Percentiles rank a stretch among this genome's conserved stretches.
Evolutionary conservation across 257 asterid genomes (phyloP).

Genomic region (Capsicum baccatum): DNA sequence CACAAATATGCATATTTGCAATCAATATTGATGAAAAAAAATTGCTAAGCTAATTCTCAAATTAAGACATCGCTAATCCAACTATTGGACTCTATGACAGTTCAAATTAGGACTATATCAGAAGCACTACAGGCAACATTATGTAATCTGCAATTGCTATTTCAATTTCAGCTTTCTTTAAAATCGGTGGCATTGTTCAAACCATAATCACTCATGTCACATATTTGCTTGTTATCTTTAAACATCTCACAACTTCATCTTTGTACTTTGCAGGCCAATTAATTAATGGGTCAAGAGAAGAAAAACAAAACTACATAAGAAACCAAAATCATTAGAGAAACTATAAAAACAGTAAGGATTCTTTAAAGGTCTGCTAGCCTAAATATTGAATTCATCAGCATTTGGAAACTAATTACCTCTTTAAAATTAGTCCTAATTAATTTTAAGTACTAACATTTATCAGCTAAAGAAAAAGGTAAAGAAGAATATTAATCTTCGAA

Average conservation of each 20-base stretch:
- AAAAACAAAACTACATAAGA: not conserved
- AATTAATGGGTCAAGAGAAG: not conserved
- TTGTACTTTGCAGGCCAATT: conserved; percentile 66
- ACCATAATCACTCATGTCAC: conserved; percentile 99
- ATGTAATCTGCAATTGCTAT: conserved; percentile 28
- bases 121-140: conserved; percentile 84
- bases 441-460: no score
- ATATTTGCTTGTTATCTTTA: conserved; percentile 88
- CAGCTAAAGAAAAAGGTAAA: not conserved
- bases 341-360: not conserved
- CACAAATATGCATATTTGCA: no score
- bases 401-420: not conserved
- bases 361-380: not conserved
- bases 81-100: conserved; percentile 49
- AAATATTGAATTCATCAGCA: not conserved
- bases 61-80: conserved; percentile 54
- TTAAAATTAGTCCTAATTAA: not conserved
- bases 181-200: conserved; percentile 92
- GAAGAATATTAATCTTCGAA: not conserved
- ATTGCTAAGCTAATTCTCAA: not conserved
- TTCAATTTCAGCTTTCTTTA: conserved; percentile 92
- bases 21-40: no score
- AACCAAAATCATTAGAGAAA: not conserved
- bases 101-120: conserved; percentile 96
- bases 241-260: conserved; percentile 88